A percentile compares a stretch with the other conserved stretches of the same genome.
Evolutionary conservation across 768 basidiomycete genomes (phyloP).

Genomic region (Trametes elegans): DNA sequence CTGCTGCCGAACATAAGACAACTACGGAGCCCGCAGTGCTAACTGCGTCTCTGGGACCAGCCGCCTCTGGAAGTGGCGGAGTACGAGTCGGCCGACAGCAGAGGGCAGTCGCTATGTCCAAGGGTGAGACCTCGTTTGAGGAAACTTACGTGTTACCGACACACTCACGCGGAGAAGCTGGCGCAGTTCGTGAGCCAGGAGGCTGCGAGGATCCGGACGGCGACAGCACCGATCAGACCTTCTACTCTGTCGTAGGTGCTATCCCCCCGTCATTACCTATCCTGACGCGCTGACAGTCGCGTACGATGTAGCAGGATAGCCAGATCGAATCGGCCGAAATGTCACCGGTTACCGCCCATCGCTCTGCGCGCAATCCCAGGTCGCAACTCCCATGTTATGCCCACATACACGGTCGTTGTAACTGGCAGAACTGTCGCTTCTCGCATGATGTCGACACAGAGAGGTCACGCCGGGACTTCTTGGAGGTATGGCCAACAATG

Average conservation of each 20-base stretch:
- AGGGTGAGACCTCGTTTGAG: no score
- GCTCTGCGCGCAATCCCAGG: neutral
- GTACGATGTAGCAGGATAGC: neutral
- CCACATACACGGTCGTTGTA: conserved; percentile 5
- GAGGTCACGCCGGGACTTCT: neutral
- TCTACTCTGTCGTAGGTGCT: conserved; percentile 1
- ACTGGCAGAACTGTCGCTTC: conserved; percentile 2
- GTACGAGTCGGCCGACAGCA: no score
- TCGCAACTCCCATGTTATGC: conserved; percentile 2
- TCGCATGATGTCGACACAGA: conserved; percentile 8
- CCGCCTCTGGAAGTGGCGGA: no score
- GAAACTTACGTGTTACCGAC: no score
- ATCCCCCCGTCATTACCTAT: neutral
- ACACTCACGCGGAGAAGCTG: no score
- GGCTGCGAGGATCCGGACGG: neutral
- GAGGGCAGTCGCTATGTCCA: no score
- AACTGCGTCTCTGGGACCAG: no score
- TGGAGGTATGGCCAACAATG: neutral
- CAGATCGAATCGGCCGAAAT: neutral
- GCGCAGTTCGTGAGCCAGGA: no score
- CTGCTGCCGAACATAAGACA: no score
- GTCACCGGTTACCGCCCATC: neutral
- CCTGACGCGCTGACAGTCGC: neutral
- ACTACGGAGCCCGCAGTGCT: no score
- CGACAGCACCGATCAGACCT: neutral